Percentiles rank a stretch among this genome's conserved stretches.
Conservation (phyloP, 345 rosid species). For the Lagerstroemia speciosa region DNA sequence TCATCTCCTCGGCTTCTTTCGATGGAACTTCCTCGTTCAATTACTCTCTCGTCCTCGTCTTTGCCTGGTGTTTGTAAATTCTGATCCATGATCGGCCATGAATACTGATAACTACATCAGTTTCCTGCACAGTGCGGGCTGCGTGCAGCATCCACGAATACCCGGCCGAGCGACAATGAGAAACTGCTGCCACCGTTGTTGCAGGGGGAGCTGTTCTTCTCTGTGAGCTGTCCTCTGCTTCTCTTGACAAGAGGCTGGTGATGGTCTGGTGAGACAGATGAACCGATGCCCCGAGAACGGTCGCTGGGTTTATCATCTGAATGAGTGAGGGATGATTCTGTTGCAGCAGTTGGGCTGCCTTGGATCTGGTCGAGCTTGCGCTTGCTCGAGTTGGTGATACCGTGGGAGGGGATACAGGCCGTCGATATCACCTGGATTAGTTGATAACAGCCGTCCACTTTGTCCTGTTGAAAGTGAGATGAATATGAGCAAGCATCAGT, state of each 20-base stretch:
- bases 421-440: conserved; percentile 33
- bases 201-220: neutral
- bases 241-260: neutral
- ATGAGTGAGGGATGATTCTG: conserved; percentile 42
- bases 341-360: conserved; percentile 48
- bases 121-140: neutral
- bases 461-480: conserved; percentile 61
- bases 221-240: neutral
- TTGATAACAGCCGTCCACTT: conserved; percentile 40
- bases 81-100: neutral
- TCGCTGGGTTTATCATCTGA: conserved; percentile 3
- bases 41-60: neutral
- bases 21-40: neutral
- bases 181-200: neutral
- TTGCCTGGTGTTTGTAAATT: neutral
- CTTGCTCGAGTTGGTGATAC: conserved; percentile 21
- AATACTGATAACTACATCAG: neutral
- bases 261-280: neutral
- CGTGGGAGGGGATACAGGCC: conserved; percentile 2
- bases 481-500: neutral
- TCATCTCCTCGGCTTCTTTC: neutral
- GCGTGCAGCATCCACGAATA: neutral
- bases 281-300: neutral
- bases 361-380: conserved; percentile 34
- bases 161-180: neutral